Evolutionary conservation across 257 asterid species (phyloP).

Genomic region (Przewalskia tangutica): DNA sequence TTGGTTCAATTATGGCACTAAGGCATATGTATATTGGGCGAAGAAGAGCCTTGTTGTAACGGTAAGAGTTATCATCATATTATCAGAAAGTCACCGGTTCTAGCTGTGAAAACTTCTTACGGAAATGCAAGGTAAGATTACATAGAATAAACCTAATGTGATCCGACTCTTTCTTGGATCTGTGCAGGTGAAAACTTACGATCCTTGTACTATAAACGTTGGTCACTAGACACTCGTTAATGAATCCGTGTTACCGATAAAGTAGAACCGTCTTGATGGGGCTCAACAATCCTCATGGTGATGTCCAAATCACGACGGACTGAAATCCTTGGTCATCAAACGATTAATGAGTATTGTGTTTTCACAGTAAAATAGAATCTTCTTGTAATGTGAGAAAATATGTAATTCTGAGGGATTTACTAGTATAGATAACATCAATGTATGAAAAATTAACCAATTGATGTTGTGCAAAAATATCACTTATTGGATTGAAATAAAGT

Average conservation of each 20-base stretch:
- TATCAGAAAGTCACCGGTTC: background rate
- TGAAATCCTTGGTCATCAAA: background rate
- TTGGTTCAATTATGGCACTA: too few relatives aligned
- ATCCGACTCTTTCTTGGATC: fast-evolving
- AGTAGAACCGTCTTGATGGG: too few relatives aligned
- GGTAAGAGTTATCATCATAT: too few relatives aligned
- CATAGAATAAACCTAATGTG: background rate
- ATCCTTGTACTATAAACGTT: too few relatives aligned
- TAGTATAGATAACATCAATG: background rate
- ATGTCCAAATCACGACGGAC: too few relatives aligned
- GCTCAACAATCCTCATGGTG: too few relatives aligned
- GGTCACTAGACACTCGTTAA: too few relatives aligned
- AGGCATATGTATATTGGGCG: too few relatives aligned
- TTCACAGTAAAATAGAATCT: background rate
- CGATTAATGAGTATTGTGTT: background rate
- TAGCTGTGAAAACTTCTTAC: fast-evolving
- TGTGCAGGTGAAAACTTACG: background rate
- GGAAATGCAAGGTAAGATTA: background rate
- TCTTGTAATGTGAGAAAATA: background rate
- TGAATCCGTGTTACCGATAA: too few relatives aligned
- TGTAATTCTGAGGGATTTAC: background rate
- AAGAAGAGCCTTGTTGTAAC: too few relatives aligned
- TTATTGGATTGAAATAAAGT: background rate
- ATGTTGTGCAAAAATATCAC: background rate
- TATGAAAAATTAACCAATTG: background rate